Percentiles rank a stretch among this genome's conserved stretches.
These are phyloP conservation scores for Xylaria venustula DNA, from an alignment of 495 filamentous ascomycete species.

Conservation along the genomic window DNA sequence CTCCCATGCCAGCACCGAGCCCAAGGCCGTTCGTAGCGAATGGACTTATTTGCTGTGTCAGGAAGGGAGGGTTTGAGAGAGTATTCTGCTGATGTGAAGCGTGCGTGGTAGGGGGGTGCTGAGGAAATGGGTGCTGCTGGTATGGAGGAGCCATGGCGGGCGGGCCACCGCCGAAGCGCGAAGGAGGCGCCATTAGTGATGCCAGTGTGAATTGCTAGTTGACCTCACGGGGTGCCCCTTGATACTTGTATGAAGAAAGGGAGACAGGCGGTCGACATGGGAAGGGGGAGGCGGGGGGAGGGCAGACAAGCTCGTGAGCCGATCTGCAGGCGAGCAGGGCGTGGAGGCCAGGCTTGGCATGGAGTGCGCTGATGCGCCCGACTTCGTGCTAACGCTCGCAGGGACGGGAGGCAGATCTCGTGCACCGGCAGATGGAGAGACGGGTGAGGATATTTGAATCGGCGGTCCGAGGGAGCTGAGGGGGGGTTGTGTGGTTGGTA, in stretches of 20 bases:
- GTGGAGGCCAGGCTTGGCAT: conserved; percentile 10
- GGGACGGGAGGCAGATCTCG: background rate
- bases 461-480: background rate
- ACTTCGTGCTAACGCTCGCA: conserved; percentile 6
- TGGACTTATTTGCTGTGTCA: conserved; percentile 65
- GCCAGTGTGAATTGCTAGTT: conserved; percentile 1
- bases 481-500: conserved; percentile 6
- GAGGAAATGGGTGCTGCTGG: conserved; percentile 48
- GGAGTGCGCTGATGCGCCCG: conserved; percentile 17
- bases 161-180: conserved; percentile 30
- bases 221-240: conserved; percentile 10
- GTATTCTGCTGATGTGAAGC: conserved; percentile 39
- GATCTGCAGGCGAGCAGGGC: background rate
- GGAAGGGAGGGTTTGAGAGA: conserved; percentile 37
- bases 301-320: conserved; percentile 4
- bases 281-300: background rate
- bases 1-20: conserved; percentile 50
- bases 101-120: conserved; percentile 27
- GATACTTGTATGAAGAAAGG: conserved; percentile 5
- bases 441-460: background rate
- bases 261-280: conserved; percentile 12
- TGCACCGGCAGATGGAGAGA: too few species aligned
- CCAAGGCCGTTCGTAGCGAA: conserved; percentile 63
- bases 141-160: conserved; percentile 33
- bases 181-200: conserved; percentile 28